These are phyloP conservation scores for Camelina sativa DNA, from an alignment of 345 rosid species.

Conservation along the genomic window DNA sequence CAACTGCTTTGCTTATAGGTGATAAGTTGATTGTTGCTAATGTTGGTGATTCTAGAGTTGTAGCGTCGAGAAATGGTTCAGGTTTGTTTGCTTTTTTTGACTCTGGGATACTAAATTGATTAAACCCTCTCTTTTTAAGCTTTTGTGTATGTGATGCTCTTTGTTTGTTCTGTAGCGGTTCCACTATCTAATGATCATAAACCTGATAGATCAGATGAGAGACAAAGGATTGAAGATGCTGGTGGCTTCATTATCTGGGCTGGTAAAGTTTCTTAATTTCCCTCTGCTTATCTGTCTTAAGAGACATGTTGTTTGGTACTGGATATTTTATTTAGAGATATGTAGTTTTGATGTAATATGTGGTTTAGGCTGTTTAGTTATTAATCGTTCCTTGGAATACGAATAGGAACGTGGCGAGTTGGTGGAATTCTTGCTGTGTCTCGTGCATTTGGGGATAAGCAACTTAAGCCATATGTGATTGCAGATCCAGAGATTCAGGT, in stretches of 20 bases:
- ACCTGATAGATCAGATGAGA: conserved; percentile 96
- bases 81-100: conserved; percentile 46
- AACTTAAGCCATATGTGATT: conserved; percentile 94
- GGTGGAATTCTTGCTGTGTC: conserved; percentile 99
- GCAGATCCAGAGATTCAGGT: conserved; percentile 99
- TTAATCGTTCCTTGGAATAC: not conserved
- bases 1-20: conserved; percentile 90
- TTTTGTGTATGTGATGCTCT: conserved; percentile 6
- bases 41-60: conserved; percentile 99
- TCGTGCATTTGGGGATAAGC: conserved; percentile 97
- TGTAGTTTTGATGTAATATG: not conserved
- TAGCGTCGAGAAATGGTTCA: conserved; percentile 82
- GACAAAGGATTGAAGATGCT: conserved; percentile 94
- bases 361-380: not conserved
- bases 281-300: not conserved
- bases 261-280: conserved; percentile 48
- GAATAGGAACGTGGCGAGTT: conserved; percentile 97
- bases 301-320: not conserved
- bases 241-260: conserved; percentile 99
- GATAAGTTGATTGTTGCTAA: conserved; percentile 90
- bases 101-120: not conserved
- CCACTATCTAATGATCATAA: conserved; percentile 96
- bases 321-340: not conserved
- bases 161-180: conserved; percentile 57
- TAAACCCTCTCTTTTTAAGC: not conserved